Evolutionary conservation across 768 basidiomycete species (phyloP).

Genomic region (Termitomyces sp.): DNA sequence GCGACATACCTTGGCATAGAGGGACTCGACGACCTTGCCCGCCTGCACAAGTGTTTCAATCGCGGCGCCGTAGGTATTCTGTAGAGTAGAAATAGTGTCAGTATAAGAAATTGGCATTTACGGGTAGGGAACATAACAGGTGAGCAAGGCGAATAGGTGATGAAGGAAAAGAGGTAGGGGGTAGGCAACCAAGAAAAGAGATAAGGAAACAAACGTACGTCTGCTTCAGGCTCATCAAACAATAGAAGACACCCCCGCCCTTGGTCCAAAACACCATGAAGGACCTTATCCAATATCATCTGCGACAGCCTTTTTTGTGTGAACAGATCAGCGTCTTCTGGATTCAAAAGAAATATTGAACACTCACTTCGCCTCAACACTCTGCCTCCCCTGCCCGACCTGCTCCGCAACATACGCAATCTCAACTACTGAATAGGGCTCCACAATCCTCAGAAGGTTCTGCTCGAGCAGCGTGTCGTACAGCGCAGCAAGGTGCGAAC

Average conservation of each 20-base stretch:
- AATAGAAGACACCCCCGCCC: conserved; percentile 87
- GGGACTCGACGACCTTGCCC: conserved; percentile 87
- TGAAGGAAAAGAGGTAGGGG: no score
- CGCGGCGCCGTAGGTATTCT: conserved; percentile 87
- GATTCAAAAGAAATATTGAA: not conserved
- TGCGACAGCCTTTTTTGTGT: conserved; percentile 67
- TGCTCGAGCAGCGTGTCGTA: conserved; percentile 97
- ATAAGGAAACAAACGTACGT: conserved; percentile 47
- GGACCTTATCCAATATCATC: conserved; percentile 96
- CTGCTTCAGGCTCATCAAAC: conserved; percentile 82
- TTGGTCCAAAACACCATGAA: conserved; percentile 95
- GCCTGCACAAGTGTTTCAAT: conserved; percentile 89
- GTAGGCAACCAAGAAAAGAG: not conserved
- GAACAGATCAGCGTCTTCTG: not conserved
- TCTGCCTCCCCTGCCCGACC: conserved; percentile 84
- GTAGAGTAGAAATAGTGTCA: not conserved
- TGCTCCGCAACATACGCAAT: conserved; percentile 81
- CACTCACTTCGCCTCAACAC: conserved; percentile 86
- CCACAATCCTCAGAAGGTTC: conserved; percentile 91
- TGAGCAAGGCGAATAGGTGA: not conserved
- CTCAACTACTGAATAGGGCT: conserved; percentile 93
- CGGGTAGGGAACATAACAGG: not conserved
- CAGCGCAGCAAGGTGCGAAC: conserved; percentile 87
- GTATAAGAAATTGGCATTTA: not conserved
- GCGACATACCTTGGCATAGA: conserved; percentile 71